Percentiles rank a stretch among this genome's conserved stretches.
Conservation (phyloP, 768 basidiomycete genomes). For the Panaeolus cyanescens region DNA sequence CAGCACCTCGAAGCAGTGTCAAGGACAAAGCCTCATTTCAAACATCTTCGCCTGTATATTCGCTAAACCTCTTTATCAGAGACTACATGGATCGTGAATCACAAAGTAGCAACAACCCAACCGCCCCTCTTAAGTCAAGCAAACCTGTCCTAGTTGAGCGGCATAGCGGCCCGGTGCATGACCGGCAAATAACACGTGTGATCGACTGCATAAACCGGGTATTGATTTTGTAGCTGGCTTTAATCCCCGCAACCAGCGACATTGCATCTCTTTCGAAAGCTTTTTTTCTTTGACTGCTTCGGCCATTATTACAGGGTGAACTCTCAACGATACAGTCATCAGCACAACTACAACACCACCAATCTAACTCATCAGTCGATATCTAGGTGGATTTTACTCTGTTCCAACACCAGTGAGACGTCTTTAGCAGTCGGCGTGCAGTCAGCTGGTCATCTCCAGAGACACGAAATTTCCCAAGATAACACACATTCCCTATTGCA, state of each 20-base stretch:
- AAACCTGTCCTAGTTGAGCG: too few relatives aligned
- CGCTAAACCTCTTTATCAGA: too few relatives aligned
- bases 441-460: not conserved
- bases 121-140: too few relatives aligned
- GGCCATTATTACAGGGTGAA: too few relatives aligned
- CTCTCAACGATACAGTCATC: too few relatives aligned
- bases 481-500: not conserved
- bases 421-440: not conserved
- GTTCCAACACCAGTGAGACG: not conserved
- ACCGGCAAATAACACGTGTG: conserved; percentile 20
- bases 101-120: too few relatives aligned
- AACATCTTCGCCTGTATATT: too few relatives aligned
- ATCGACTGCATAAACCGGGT: conserved; percentile 3
- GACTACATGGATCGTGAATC: too few relatives aligned
- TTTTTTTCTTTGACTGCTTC: conserved; percentile 1
- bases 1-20: too few relatives aligned
- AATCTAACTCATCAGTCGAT: not conserved
- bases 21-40: too few relatives aligned
- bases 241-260: not conserved
- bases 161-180: conserved; percentile 8
- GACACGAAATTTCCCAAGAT: not conserved
- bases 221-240: not conserved
- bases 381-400: not conserved
- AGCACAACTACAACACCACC: too few relatives aligned
- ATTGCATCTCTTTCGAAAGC: not conserved